phyloP scores from a whole-genome alignment of 148 eudicot species.

The Heliamphora exappendiculata region DNA sequence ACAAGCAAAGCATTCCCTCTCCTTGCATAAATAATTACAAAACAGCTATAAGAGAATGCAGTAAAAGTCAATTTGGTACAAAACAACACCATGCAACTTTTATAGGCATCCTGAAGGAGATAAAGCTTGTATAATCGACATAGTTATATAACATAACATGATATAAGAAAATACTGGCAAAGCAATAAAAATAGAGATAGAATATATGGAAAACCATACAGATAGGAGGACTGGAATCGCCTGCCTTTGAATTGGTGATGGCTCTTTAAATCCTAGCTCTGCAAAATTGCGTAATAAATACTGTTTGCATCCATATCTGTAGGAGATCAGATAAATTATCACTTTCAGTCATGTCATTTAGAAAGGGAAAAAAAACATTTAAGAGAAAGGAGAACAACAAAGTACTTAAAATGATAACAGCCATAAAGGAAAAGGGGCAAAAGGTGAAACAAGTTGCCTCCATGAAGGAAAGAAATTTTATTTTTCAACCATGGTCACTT shows the following conservation, averaged over 20 bases:
- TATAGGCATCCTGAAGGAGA: not conserved
- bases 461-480: too few species aligned
- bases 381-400: not conserved
- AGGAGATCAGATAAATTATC: not conserved
- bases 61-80: not conserved
- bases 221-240: slow-evolving; percentile 95
- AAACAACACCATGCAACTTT: not conserved
- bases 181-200: slow-evolving; percentile 6
- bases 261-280: slow-evolving; percentile 78
- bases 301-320: slow-evolving; percentile 67
- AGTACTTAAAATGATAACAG: not conserved
- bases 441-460: slow-evolving; percentile 4
- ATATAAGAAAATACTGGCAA: slow-evolving; percentile 1
- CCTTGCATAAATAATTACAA: slow-evolving; percentile 32
- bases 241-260: slow-evolving; percentile 97
- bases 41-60: slow-evolving; percentile 1
- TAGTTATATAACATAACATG: not conserved
- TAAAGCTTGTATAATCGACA: not conserved
- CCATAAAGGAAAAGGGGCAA: not conserved
- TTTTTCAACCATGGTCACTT: too few species aligned
- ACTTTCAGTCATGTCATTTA: not conserved
- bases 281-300: slow-evolving; percentile 67
- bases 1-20: slow-evolving; percentile 94
- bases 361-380: not conserved
- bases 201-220: slow-evolving; percentile 51